Evolutionary conservation across 2,329 filamentous ascomycete genomes (phyloP).

Genomic region (Colletotrichum noveboracense): DNA sequence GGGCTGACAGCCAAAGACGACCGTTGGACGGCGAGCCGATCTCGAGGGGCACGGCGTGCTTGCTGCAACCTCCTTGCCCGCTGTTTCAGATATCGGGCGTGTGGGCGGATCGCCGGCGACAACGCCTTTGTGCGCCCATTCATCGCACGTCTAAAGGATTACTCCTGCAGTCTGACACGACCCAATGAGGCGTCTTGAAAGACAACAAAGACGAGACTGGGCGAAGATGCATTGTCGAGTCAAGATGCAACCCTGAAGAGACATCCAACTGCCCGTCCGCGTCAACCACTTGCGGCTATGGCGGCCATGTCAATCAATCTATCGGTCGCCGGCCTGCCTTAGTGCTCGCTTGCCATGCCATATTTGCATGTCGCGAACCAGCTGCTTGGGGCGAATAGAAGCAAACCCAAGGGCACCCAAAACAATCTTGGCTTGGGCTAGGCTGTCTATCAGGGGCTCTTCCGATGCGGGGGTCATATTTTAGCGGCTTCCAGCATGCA

Average conservation of each 20-base stretch:
- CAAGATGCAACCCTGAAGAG: background rate
- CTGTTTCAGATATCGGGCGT: slow-evolving; percentile 18
- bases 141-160: background rate
- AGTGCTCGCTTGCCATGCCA: background rate
- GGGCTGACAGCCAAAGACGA: background rate
- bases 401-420: background rate
- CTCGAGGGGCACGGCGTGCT: background rate
- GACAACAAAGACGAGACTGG: background rate
- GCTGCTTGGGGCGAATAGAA: slow-evolving; percentile 2
- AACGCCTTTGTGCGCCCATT: background rate
- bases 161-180: background rate
- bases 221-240: background rate
- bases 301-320: background rate
- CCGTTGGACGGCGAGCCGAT: background rate
- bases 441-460: background rate
- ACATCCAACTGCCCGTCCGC: background rate
- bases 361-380: background rate
- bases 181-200: background rate
- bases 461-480: slow-evolving; percentile 15
- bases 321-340: background rate
- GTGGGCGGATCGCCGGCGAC: slow-evolving; percentile 13
- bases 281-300: background rate
- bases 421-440: background rate
- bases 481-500: slow-evolving; percentile 10
- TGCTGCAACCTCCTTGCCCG: slow-evolving; percentile 13